Conservation (phyloP, 169 alveolate species). For the Cardiosporidium cionae region DNA sequence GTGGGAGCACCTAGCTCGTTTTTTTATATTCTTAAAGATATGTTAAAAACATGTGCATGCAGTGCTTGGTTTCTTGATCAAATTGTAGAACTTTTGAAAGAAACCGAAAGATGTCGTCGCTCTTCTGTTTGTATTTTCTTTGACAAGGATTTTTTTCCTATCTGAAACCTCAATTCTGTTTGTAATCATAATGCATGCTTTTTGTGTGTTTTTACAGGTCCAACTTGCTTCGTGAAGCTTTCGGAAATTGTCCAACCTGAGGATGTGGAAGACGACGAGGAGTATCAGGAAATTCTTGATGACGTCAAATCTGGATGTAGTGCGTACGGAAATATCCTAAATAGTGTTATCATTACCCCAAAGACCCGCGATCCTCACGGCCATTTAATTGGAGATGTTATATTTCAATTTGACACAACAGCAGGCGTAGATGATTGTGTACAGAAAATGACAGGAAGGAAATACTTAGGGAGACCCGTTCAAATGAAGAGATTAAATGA, state of each 20-base stretch:
- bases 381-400: slow-evolving; percentile 15
- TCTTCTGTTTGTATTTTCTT: no score
- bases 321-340: not conserved
- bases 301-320: slow-evolving; percentile 23
- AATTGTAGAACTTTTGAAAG: no score
- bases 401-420: slow-evolving; percentile 13
- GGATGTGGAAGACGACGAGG: not conserved
- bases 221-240: slow-evolving; percentile 20
- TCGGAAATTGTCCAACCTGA: slow-evolving; percentile 14
- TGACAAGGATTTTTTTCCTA: no score
- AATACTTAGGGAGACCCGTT: slow-evolving; percentile 21
- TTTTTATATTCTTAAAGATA: no score
- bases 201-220: slow-evolving; percentile 11
- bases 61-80: no score
- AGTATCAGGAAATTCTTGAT: slow-evolving; percentile 25
- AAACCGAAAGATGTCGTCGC: no score
- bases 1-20: no score
- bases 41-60: no score
- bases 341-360: slow-evolving; percentile 13
- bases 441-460: slow-evolving; percentile 1
- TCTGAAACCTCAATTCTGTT: no score
- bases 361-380: slow-evolving; percentile 2
- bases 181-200: no score
- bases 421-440: slow-evolving; percentile 8
- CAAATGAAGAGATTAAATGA: slow-evolving; percentile 5